Base-by-base conservation (phyloP, 352 stramenopile genomes). In the Blastocystis sp. region DNA sequence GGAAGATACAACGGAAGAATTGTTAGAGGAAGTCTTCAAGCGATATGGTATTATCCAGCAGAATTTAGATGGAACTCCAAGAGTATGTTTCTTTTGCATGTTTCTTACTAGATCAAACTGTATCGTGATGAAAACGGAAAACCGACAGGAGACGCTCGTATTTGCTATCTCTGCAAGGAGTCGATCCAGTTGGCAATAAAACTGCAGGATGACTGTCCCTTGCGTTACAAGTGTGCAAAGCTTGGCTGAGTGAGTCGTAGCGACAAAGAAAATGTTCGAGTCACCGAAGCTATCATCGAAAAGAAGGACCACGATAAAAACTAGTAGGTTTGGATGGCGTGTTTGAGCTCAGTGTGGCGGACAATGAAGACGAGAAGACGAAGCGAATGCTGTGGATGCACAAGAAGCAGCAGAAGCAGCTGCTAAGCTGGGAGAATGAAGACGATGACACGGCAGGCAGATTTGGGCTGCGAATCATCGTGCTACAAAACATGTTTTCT, bases 401-500 rank as follows among this genome's bases (percentile, higher is more conserved):
- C 41, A 76, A 68, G 56, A 43, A 79, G 43, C 77, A 88, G 56
- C 77, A 88, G 45, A 88, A 63, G 23, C 77, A 88, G 41, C 53
- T 34, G 11, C 37, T 88, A 3, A 88, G 77, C 29, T 88, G 77
- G 77, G 77, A 59, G n/a, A 45, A 79, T 26, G 66, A 79, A 43
- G 45, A 47, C 4, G 62, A 66, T 15, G 77, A 88, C 18, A 59
- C 68, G 8, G 76, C 53, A 26, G 47, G 66, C 15, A 39, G 77
- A 5, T 34, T 84, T 0, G 73, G 73, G 23, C 34, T 88, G 39
- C 68, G 59, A 34, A 88, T 88, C 13, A 79, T 88, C 43, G 77
- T 88, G 13, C 55, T 88, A 7, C 45, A 88, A 23, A 88, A 88
- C 55, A 79, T 88, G 66, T 88, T 88, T 77, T 76, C 62, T 43